Base-by-base conservation (phyloP, 1,139 yeast species). In the Torulaspora pretoriensis region DNA sequence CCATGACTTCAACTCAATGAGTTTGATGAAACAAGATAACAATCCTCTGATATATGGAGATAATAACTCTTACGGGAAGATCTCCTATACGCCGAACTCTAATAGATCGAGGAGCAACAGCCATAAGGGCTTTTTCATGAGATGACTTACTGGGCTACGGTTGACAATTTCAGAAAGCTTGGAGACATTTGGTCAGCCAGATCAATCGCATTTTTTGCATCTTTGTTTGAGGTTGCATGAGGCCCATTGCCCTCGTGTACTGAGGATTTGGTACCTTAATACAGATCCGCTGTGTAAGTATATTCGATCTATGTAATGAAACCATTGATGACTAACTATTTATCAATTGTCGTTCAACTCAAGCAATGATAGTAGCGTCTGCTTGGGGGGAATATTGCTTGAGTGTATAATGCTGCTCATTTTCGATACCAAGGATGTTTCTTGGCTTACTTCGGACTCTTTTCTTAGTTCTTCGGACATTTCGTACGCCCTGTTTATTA, bases 1-100 rank as follows among this genome's bases (percentile, higher is more conserved):
- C 67, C 83, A 80, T 44, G 81, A 81, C 57, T 92, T 92, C 69
- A 87, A 83, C 59, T 89, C 97, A 0, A 88, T 92, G 56, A 87
- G 96, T 3, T 71, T 92, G 58, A 88, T 88, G 58, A 92, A 89
- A 62, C 84, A 77, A 46, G 83, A 78, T 39, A 71, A 68, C 33
- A 69, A 71, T 42, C 67, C 77, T 1, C 68, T 75, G 59, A 60
- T 70, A 2, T 77, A 73, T 53, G 77, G 76, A 16, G 81, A 78
- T 28, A 74, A 72, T 27, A 74, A 75, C 26, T 67, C 79, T 8
- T 78, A 78, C 56, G 83, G 88, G 3, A 82, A 81, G 54, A 78
- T 84, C 12, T 77, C 84, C 1, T 84, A 83, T 56, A 78, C 87
- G 2, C 74, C 81, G 2, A 65, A 65, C 46, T 56, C 61, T 4